Evolutionary conservation across 106 monocot genomes (phyloP), one percentile per base, ranked within the genome.

Genomic region (Iris macrosiphon): DNA sequence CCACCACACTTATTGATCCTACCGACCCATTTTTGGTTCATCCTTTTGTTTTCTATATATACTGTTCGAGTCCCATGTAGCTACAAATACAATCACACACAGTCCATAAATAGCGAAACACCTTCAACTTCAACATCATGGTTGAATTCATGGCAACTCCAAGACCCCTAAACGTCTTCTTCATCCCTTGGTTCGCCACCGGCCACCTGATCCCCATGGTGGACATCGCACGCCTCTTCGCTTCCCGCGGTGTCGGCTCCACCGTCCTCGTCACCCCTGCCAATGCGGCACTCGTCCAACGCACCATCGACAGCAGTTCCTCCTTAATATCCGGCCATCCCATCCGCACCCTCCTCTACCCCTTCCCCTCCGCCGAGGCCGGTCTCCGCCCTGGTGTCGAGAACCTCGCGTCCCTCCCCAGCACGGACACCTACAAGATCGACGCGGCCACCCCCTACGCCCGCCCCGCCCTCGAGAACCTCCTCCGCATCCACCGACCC

Each of bases 181-280:
- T 75, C 59, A 62, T 81, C 55, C 81, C 81, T 2, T 81, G 72
- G 58, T 81, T 72, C 60, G 81, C 62, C 3, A 48, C 63, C 6
- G 75, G 75, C 20, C 81, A 81, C 71, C 22, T 81, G 14, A 65
- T 76, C 47, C 72, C 75, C 32, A 62, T 72, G 62, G 35, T 41
- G 31, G 72, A 76, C 43, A 55, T 76, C 25, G 75, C 81, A 30
- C 20, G 53, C 52, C 61, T 66, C 53, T 63, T 81, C 32, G 75
- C 72, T 4, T 13, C 29, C 15, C 63, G 51, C 48, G 29, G 46
- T 18, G 58, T 41, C 22, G 58, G 67, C 15, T 62, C 72, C 28
- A 33, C 75, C 40, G 68, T 75, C 45, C 47, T 75, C 35, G 43
- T 67, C 44, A 81, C 76, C 29, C 72, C 75, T 0, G 55, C 72